These are phyloP conservation scores for Teunomyces stri DNA, from an alignment of 805 yeast species.

Conservation along the genomic window DNA sequence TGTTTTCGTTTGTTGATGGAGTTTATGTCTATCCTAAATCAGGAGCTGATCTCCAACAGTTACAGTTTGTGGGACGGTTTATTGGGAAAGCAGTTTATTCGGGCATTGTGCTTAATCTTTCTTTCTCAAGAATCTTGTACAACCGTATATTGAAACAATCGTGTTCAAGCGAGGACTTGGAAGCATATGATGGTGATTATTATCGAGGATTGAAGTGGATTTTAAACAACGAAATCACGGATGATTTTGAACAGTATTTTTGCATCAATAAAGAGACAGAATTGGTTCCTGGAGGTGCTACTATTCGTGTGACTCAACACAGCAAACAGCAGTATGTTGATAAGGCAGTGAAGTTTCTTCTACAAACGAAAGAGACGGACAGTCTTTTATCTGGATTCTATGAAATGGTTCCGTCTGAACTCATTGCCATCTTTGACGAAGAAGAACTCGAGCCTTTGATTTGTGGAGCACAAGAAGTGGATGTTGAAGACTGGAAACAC, in stretches of 20 bases:
- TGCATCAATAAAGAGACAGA: slow-evolving; percentile 85
- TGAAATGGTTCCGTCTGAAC: slow-evolving; percentile 71
- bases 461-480: no score
- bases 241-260: slow-evolving; percentile 89
- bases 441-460: no score
- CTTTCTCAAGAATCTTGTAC: slow-evolving; percentile 92
- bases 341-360: slow-evolving; percentile 79
- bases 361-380: slow-evolving; percentile 82
- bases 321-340: slow-evolving; percentile 89
- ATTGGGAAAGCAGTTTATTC: slow-evolving; percentile 94
- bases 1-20: no score
- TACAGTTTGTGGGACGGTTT: slow-evolving; percentile 87
- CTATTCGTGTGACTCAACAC: slow-evolving; percentile 83
- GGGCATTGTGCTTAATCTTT: slow-evolving; percentile 83
- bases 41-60: slow-evolving; percentile 36
- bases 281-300: slow-evolving; percentile 74
- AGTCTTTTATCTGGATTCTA: slow-evolving; percentile 83
- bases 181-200: slow-evolving; percentile 85
- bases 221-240: slow-evolving; percentile 94
- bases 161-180: slow-evolving; percentile 90
- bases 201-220: slow-evolving; percentile 93
- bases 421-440: no score
- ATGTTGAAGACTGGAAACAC: no score
- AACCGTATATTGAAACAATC: slow-evolving; percentile 76
- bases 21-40: no score